A percentile compares a stretch with the other conserved stretches of the same genome.
Conservation (phyloP, 345 rosid genomes). For the Alliaria petiolata region DNA sequence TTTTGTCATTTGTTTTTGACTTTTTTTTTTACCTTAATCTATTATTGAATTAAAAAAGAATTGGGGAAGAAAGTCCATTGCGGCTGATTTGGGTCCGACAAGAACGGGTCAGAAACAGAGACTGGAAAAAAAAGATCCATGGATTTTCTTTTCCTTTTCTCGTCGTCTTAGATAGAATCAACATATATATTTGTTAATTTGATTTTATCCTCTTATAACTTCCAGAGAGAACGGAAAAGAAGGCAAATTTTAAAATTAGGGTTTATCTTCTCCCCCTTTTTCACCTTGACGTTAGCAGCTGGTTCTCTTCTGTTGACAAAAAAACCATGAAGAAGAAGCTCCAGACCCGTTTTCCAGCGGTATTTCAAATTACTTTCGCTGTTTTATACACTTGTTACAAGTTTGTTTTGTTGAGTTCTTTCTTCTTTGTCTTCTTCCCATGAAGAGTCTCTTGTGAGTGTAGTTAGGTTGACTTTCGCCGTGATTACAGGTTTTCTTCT, state of each 20-base stretch:
- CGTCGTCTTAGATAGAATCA: conserved; percentile 18
- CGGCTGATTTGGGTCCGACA: conserved; percentile 31
- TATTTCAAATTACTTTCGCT: not conserved
- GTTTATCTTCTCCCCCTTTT: conserved; percentile 15
- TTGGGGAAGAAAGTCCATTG: conserved; percentile 1
- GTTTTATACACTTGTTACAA: not conserved
- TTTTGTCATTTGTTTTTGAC: not conserved
- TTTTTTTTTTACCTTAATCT: not conserved
- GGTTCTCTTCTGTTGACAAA: not conserved
- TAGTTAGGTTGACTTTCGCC: not conserved
- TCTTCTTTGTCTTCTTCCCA: not conserved
- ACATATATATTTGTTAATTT: conserved; percentile 8
- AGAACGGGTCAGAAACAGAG: conserved; percentile 30
- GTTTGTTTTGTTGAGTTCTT: not conserved
- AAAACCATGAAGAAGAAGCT: conserved; percentile 35
- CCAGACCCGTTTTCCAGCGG: conserved; percentile 39
- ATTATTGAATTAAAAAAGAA: not conserved
- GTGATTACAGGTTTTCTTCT: not conserved
- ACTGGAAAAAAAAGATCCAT: not conserved
- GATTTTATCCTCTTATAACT: conserved; percentile 15
- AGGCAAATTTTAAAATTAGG: conserved; percentile 21
- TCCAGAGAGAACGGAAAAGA: not conserved
- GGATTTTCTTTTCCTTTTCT: not conserved
- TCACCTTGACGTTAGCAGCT: conserved; percentile 2
- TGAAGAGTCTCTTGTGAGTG: not conserved